A percentile compares a stretch with the other conserved stretches of the same genome.
Conservation (phyloP, 2,329 filamentous ascomycete genomes). For the Fusarium poae region DNA sequence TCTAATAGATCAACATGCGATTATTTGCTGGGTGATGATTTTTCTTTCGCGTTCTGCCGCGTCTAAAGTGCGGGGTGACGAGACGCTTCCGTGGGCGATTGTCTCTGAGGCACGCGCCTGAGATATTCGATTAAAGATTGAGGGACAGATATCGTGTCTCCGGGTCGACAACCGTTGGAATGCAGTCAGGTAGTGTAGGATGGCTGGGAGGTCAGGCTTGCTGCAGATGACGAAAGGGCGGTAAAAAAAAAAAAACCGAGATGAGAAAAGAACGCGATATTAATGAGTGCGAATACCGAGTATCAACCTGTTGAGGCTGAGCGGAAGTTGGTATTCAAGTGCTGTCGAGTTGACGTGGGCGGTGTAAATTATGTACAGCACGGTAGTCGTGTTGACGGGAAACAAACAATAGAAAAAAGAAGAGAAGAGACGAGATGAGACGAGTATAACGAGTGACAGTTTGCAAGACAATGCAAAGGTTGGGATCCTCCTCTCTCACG, state of each 20-base stretch:
- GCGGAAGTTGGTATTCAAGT: constrained; percentile 25
- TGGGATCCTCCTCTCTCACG: constrained; percentile 46
- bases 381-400: constrained; percentile 11
- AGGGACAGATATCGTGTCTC: constrained; percentile 38
- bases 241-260: constrained; percentile 12
- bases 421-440: constrained; percentile 15
- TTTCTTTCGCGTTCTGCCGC: constrained; percentile 12
- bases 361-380: constrained; percentile 37
- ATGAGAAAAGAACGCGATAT: constrained; percentile 37
- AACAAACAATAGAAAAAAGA: constrained; percentile 36
- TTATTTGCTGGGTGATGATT: constrained; percentile 12
- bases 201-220: constrained; percentile 25
- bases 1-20: constrained; percentile 9
- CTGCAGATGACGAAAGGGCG: constrained; percentile 17
- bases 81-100: constrained; percentile 12
- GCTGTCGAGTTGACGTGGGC: constrained; percentile 39
- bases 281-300: constrained; percentile 42
- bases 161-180: constrained; percentile 44
- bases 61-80: constrained; percentile 28
- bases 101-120: constrained; percentile 21
- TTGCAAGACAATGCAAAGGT: constrained; percentile 38
- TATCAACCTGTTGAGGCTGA: constrained; percentile 18
- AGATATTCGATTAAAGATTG: constrained; percentile 28
- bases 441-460: constrained; percentile 44
- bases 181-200: constrained; percentile 34